Percentiles rank a stretch among this genome's conserved stretches.
Evolutionary conservation across 2,329 filamentous ascomycete genomes (phyloP).

Genomic region (Microdochium nivale): DNA sequence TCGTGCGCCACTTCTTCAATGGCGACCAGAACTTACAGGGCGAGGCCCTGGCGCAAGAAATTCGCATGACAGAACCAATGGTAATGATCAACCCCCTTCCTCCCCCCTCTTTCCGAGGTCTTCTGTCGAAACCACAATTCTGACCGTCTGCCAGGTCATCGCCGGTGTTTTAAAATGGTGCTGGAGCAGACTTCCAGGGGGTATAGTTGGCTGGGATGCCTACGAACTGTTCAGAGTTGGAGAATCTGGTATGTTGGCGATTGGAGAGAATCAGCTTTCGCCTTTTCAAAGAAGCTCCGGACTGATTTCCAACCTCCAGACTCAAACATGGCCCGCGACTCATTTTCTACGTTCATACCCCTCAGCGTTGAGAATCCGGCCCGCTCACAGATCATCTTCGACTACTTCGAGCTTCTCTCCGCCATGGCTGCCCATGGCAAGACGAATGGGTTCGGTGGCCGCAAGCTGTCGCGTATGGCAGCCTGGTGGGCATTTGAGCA

Average conservation of each 20-base stretch:
- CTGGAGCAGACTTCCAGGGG: constrained; percentile 85
- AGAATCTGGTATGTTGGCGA: constrained; percentile 67
- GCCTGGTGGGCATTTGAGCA: constrained; percentile 99
- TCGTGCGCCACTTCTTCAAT: constrained; percentile 88
- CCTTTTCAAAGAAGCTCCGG: too few relatives aligned
- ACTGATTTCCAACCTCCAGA: constrained; percentile 42
- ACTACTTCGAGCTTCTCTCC: constrained; percentile 90
- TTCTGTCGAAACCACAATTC: constrained; percentile 5
- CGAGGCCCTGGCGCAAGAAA: constrained; percentile 68
- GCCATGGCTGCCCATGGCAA: constrained; percentile 91
- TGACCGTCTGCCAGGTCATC: constrained; percentile 56
- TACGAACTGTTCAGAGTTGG: constrained; percentile 95
- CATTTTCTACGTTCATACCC: constrained; percentile 94
- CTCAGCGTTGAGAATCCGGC: constrained; percentile 84
- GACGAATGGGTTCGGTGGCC: constrained; percentile 82
- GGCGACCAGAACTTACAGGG: constrained; percentile 56
- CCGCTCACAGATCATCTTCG: constrained; percentile 81
- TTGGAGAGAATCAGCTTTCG: too few relatives aligned
- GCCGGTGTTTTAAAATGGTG: constrained; percentile 97
- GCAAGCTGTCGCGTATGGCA: constrained; percentile 89
- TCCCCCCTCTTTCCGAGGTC: too few relatives aligned
- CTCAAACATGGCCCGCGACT: constrained; percentile 82
- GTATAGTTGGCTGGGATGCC: constrained; percentile 92
- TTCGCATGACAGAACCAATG: constrained; percentile 90
- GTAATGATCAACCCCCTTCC: constrained; percentile 34